phyloP scores from a whole-genome alignment of 257 asterid species.

The Ligustrum vulgare region DNA sequence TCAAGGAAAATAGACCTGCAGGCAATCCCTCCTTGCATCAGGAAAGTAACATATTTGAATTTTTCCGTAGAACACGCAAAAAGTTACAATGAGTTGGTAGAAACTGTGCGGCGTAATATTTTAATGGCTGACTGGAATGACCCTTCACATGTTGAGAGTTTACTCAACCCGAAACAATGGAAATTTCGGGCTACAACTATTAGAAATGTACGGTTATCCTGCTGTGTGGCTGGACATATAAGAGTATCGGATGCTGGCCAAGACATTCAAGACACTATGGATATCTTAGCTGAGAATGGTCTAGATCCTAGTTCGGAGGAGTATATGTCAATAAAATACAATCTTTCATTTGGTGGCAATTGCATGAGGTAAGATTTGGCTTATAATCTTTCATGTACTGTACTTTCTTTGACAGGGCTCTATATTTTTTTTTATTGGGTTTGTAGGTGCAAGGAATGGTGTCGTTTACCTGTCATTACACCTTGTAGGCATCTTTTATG shows the following conservation, averaged over 20 bases:
- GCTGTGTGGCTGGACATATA: constrained; percentile 97
- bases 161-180: constrained; percentile 93
- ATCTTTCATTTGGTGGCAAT: constrained; percentile 64
- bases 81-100: constrained; percentile 93
- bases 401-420: constrained; percentile 24
- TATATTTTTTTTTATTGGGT: constrained; percentile 23
- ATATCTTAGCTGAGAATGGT: constrained; percentile 62
- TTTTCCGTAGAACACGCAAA: constrained; percentile 83
- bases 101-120: constrained; percentile 87
- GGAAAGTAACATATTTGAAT: constrained; percentile 64
- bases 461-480: constrained; percentile 90
- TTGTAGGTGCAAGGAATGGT: constrained; percentile 87
- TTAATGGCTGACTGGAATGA: constrained; percentile 98
- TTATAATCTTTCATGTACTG: constrained; percentile 24
- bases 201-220: constrained; percentile 85
- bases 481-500: constrained; percentile 95
- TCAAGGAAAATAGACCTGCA: constrained; percentile 84
- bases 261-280: constrained; percentile 99
- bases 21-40: constrained; percentile 91
- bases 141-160: constrained; percentile 97
- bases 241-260: constrained; percentile 84
- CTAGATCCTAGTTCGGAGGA: constrained; percentile 70
- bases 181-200: constrained; percentile 80
- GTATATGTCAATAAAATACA: constrained; percentile 56
- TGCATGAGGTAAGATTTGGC: constrained; percentile 71